Percentiles rank a stretch among this genome's conserved stretches.
phyloP scores from a whole-genome alignment of 345 rosid genomes.

The Sisymbrium altissimum region DNA sequence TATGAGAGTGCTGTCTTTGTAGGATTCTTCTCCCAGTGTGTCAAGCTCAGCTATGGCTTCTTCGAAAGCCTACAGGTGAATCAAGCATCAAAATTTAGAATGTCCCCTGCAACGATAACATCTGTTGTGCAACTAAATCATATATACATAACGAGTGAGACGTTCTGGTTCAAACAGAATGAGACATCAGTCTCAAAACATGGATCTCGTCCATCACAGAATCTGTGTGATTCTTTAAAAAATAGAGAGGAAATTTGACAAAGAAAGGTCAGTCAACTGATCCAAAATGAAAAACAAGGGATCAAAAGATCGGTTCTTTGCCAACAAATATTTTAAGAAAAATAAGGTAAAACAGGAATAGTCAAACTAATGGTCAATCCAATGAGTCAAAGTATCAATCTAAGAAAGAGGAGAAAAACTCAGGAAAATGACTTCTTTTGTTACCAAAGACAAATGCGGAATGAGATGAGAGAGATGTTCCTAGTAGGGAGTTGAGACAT shows the following conservation, averaged over 20 bases:
- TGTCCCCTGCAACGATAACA: not conserved
- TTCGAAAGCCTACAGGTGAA: constrained; percentile 65
- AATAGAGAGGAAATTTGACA: not conserved
- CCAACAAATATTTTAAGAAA: not conserved
- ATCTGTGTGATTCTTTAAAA: not conserved
- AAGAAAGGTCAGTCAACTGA: not conserved
- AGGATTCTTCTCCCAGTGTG: constrained; percentile 91
- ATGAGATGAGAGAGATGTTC: not conserved
- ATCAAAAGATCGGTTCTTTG: not conserved
- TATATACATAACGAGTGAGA: not conserved
- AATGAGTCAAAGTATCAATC: constrained; percentile 5
- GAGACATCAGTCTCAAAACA: not conserved
- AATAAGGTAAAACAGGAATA: not conserved
- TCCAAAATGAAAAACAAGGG: not conserved
- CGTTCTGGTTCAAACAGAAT: not conserved
- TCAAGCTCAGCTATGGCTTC: constrained; percentile 97
- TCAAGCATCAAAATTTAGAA: not conserved
- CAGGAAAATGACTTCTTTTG: not conserved
- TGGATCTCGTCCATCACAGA: not conserved
- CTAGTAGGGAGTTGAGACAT: not conserved
- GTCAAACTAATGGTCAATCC: constrained; percentile 22
- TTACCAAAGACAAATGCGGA: not conserved
- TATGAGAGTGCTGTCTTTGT: constrained; percentile 98
- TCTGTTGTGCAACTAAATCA: not conserved
- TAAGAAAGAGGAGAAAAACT: not conserved